phyloP scores from a whole-genome alignment of 495 filamentous ascomycete species.

The Clavariopsis aquatica region DNA sequence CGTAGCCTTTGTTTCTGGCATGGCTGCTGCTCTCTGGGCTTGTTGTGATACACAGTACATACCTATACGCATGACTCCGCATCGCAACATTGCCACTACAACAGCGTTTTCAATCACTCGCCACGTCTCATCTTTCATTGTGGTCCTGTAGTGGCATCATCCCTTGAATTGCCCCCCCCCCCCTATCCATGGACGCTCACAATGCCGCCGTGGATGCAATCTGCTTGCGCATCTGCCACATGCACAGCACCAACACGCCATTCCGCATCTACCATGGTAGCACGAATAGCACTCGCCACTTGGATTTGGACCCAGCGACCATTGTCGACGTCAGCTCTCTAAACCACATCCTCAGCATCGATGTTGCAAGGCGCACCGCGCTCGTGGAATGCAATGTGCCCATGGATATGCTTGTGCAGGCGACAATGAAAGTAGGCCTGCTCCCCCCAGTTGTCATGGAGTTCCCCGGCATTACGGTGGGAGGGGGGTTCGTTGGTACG shows the following conservation, averaged over 20 bases:
- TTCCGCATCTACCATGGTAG: constrained; percentile 79
- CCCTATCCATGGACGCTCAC: constrained; percentile 12
- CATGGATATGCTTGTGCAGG: constrained; percentile 60
- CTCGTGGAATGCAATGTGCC: constrained; percentile 66
- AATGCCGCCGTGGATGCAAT: constrained; percentile 1
- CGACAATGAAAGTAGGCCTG: constrained; percentile 53
- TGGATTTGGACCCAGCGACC: constrained; percentile 47
- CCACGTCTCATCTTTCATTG: no score
- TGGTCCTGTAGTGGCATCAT: no score
- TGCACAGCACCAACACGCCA: constrained; percentile 53
- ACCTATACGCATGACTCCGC: no score
- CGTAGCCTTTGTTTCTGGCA: no score
- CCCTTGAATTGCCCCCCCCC: no score
- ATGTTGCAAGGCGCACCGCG: constrained; percentile 43
- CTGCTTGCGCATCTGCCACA: constrained; percentile 31
- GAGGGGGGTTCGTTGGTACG: constrained; percentile 62
- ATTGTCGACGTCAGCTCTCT: constrained; percentile 56
- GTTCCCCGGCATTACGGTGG: constrained; percentile 65
- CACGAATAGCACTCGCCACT: constrained; percentile 68
- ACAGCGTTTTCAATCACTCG: no score
- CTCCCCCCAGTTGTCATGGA: constrained; percentile 62
- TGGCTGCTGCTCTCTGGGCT: no score
- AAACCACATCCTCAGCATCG: constrained; percentile 44
- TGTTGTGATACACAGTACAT: no score
- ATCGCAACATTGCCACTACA: no score